Percentiles rank a stretch among this genome's conserved stretches.
These are phyloP conservation scores for Solanum hybrid DNA, from an alignment of 305 asterid genomes.

Conservation along the genomic window DNA sequence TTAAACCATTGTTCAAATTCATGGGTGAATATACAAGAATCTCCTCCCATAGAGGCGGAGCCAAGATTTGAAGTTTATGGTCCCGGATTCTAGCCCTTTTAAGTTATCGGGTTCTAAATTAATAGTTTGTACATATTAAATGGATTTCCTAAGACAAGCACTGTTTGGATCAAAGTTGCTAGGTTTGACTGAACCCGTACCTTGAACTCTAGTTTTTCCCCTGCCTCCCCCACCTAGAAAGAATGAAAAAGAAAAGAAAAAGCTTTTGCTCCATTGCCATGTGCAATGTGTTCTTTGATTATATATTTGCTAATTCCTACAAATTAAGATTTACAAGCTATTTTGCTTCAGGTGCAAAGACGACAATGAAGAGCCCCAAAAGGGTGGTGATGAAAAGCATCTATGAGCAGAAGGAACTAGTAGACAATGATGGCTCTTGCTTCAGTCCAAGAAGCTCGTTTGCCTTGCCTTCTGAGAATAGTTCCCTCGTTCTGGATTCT, in stretches of 20 bases:
- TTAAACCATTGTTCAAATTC: background rate
- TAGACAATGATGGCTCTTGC: slow-evolving; percentile 32
- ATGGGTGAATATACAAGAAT: background rate
- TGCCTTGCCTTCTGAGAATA: slow-evolving; percentile 30
- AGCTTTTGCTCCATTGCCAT: background rate
- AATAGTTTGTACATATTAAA: background rate
- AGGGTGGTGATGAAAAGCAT: slow-evolving; percentile 26
- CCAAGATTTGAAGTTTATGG: background rate
- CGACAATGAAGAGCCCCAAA: slow-evolving; percentile 44
- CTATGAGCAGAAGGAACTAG: slow-evolving; percentile 35
- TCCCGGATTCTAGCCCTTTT: background rate
- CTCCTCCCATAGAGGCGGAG: background rate
- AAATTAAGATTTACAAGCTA: slow-evolving; percentile 25
- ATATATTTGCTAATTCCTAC: slow-evolving; percentile 26
- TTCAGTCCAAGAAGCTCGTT: slow-evolving; percentile 38
- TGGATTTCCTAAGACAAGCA: background rate
- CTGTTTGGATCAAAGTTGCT: background rate
- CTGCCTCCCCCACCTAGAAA: background rate
- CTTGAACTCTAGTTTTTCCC: background rate
- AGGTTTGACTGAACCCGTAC: background rate
- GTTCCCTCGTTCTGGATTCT: slow-evolving; percentile 40
- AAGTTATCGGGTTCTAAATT: background rate
- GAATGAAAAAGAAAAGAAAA: background rate
- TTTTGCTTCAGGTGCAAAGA: slow-evolving; percentile 44
- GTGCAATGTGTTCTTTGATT: background rate